Base-by-base conservation (phyloP, 2,329 filamentous ascomycete genomes). In the Fusarium dlaminii region DNA sequence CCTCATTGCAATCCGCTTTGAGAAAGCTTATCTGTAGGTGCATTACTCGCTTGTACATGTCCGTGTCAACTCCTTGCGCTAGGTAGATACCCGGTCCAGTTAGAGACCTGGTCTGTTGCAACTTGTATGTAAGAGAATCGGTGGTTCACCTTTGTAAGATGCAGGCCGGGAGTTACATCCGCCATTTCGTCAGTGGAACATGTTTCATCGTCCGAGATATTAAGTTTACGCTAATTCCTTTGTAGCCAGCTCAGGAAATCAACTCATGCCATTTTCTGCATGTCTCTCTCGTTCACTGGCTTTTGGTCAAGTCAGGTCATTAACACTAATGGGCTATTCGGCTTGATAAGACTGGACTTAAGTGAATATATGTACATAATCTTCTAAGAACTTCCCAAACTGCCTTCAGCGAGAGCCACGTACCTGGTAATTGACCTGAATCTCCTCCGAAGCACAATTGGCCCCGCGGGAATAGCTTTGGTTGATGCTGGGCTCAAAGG, bases 361-460 rank as follows among this genome's bases (percentile, higher is more conserved):
- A 4, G 0, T 17, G 22, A 7, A 32, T 12, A 30, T 13, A 9
- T 22, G 4, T 4, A 17, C 0, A 3, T 15, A 8, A 0, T 14
- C 24, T 20, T 13, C 17, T 10, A 46, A 15, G 10, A 22, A 13
- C 10, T 20, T 48, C 0, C 2, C 13, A 8, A 8, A 8, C 29
- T 48, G 13, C 6, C 45, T 29, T 6, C 6, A 29, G 20, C 20
- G 9, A n/a, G 14, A n/a, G 27, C 10, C 4, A 22, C 15, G 1
- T 22, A 17, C 6, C 7, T n/a, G 3, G 4, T 3, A 7, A 22
- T 22, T 15, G 18, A 10, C 18, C 12, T 15, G 3, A 22, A 22
- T 22, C 18, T 27, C 27, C 6, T 7, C 18, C 4, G 4, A 27
- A 48, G 20, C 20, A 48, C 6, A 30, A 10, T 6, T 30, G 4